Evolutionary conservation across 2,329 filamentous ascomycete genomes (phyloP).

Genomic region (Elsinoe batatas): DNA sequence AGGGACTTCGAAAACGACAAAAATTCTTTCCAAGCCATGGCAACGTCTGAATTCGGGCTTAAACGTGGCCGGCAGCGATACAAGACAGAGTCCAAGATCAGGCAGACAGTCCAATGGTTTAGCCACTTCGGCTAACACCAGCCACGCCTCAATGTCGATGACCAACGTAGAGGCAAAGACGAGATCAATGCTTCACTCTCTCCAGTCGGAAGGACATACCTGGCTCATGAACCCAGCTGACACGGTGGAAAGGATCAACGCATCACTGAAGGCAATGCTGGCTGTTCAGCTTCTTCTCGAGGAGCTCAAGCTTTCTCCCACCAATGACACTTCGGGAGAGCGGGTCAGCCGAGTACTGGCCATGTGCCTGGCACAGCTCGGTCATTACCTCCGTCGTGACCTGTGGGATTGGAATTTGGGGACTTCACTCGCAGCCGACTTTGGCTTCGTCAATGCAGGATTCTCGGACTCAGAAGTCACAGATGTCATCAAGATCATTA

Average conservation of each 20-base stretch:
- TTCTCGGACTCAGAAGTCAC: constrained; percentile 12
- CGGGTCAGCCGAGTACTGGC: constrained; percentile 37
- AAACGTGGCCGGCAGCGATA: background rate
- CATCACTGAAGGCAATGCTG: constrained; percentile 36
- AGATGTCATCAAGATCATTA: constrained; percentile 33
- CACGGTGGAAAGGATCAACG: constrained; percentile 38
- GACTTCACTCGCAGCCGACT: constrained; percentile 52
- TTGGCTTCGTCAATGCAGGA: constrained; percentile 36
- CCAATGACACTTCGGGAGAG: background rate
- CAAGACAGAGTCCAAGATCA: background rate
- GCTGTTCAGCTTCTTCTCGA: constrained; percentile 80
- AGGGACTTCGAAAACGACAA: no score
- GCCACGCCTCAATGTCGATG: background rate
- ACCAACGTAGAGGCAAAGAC: constrained; percentile 15
- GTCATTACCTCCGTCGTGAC: constrained; percentile 68
- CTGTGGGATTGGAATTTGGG: constrained; percentile 47
- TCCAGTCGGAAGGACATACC: constrained; percentile 11
- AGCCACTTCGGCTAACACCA: background rate
- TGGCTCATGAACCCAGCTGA: constrained; percentile 27
- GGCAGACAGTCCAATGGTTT: background rate
- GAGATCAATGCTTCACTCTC: constrained; percentile 12
- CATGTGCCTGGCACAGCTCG: constrained; percentile 71
- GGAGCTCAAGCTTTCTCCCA: constrained; percentile 60
- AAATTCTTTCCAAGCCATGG: background rate
- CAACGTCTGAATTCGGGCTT: background rate